Conservation (phyloP, 192 early-diverging fungal genomes). For the Chytriomyces sp. region DNA sequence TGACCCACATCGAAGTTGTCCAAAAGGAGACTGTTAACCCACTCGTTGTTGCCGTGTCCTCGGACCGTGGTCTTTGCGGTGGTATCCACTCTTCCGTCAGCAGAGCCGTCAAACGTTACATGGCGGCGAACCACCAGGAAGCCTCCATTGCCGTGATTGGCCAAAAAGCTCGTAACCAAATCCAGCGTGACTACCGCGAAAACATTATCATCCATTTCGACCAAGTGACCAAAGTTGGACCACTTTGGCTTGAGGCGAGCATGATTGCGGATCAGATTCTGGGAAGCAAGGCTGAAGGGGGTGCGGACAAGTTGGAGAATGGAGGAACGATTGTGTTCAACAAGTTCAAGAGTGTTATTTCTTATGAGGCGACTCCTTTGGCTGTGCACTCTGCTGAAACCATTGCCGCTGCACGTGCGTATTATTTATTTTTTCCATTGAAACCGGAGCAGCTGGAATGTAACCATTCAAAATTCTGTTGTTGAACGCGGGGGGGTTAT, state of each 20-base stretch:
- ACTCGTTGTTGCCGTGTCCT: conserved; percentile 83
- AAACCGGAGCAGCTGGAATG: not conserved
- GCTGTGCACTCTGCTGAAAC: conserved; percentile 68
- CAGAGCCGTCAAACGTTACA: conserved; percentile 74
- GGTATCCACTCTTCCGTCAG: conserved; percentile 96
- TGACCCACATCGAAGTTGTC: conserved; percentile 73
- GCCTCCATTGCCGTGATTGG: conserved; percentile 77
- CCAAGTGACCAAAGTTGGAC: conserved; percentile 87
- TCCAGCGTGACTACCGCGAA: conserved; percentile 73
- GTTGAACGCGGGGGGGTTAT: no score
- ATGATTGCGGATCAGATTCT: conserved; percentile 81
- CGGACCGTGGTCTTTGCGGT: conserved; percentile 98
- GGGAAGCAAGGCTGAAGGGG: conserved; percentile 55
- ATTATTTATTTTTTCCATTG: not conserved
- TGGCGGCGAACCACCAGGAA: conserved; percentile 59
- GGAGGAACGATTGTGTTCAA: conserved; percentile 91
- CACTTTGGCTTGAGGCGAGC: conserved; percentile 87
- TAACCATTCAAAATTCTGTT: conserved; percentile 13
- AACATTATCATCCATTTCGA: conserved; percentile 89
- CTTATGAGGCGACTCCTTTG: conserved; percentile 82
- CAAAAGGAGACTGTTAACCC: conserved; percentile 69
- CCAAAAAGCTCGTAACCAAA: conserved; percentile 87
- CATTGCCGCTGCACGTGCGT: conserved; percentile 72
- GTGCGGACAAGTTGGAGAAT: no score
- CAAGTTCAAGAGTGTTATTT: conserved; percentile 91